Evolutionary conservation across 192 early-diverging fungal genomes (phyloP), one percentile per base, ranked within the genome.

Genomic region (Phlyctochytrium arcticum): DNA sequence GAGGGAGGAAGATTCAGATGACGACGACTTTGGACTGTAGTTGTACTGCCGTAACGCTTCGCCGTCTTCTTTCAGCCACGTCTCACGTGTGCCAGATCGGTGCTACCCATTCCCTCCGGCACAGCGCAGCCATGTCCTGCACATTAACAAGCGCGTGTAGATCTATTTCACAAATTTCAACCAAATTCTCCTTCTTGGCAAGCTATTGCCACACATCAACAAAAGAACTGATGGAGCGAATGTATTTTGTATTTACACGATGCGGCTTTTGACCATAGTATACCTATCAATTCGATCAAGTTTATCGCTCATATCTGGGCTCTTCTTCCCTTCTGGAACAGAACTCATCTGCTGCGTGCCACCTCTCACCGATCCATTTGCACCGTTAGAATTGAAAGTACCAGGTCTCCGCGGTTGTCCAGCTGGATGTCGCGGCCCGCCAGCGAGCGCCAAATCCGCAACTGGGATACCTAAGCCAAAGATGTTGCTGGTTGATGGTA

Each of bases 211-310:
- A 44, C 39, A n/a, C n/a, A n/a, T n/a, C n/a, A 44, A 44, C 21
- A 19, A 44, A n/a, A 44, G 15, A 44, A 44, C 12, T 44, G 21
- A 44, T 44, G 12, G 39, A 44, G 39, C 39, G 1, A 2, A 19
- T n/a, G 39, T 12, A 12, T 44, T 44, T 19, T 44, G 39, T 44
- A 44, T 44, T 76, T 80, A 96, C 19, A 90, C 91, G 50, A 95
- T 92, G 0, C 92, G 86, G 68, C 89, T 93, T 72, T 90, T 94
- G 60, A 92, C 90, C 78, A 98, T 80, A 35, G 87, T 85, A 73
- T 90, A 98, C 17, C 95, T 84, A 67, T 95, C 92, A 48, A 98
- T 88, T 36, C 83, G 89, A 59, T 95, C 92, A 57, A 98, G 71
- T 8, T 85, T 87, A 48, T 85, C 80, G 4, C n/a, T 9, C 31